phyloP scores from a whole-genome alignment of 257 asterid species.

The Petunia axillaris region DNA sequence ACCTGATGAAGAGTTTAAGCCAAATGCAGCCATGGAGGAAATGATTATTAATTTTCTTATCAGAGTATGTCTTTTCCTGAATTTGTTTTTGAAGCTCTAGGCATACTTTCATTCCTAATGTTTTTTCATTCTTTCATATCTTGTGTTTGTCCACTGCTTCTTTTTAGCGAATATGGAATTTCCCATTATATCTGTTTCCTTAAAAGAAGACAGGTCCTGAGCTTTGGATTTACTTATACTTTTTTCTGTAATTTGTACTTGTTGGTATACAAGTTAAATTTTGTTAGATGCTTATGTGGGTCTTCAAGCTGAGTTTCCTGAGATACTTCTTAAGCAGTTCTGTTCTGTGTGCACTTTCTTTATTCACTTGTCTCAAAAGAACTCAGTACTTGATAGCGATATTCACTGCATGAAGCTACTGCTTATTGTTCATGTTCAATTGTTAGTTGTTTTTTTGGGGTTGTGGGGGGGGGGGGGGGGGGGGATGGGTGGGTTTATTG shows the following conservation, averaged over 20 bases:
- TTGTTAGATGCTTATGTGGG: not conserved
- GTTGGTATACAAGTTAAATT: not conserved
- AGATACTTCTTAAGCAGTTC: constrained; percentile 21
- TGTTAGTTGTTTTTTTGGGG: not conserved
- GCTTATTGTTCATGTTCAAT: constrained; percentile 8
- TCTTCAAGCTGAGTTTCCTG: not conserved
- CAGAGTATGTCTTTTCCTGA: constrained; percentile 59
- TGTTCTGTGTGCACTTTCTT: constrained; percentile 16
- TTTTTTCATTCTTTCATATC: constrained; percentile 22
- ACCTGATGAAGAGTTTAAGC: constrained; percentile 99
- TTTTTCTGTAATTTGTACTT: not conserved
- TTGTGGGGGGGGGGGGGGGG: not conserved
- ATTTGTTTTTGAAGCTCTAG: constrained; percentile 22
- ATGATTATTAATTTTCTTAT: constrained; percentile 98
- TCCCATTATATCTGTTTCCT: not conserved
- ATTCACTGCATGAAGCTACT: constrained; percentile 7
- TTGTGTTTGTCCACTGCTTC: not conserved
- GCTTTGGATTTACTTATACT: not conserved
- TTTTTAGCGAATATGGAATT: constrained; percentile 10
- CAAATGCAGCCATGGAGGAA: constrained; percentile 99
- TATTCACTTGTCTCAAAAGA: constrained; percentile 12
- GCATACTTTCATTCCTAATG: not conserved
- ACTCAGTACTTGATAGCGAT: not conserved
- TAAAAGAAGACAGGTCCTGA: not conserved
- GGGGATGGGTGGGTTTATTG: not conserved